Base-by-base conservation (phyloP, 2,329 filamentous ascomycete species). In the Acephala macrosclerotiorum region DNA sequence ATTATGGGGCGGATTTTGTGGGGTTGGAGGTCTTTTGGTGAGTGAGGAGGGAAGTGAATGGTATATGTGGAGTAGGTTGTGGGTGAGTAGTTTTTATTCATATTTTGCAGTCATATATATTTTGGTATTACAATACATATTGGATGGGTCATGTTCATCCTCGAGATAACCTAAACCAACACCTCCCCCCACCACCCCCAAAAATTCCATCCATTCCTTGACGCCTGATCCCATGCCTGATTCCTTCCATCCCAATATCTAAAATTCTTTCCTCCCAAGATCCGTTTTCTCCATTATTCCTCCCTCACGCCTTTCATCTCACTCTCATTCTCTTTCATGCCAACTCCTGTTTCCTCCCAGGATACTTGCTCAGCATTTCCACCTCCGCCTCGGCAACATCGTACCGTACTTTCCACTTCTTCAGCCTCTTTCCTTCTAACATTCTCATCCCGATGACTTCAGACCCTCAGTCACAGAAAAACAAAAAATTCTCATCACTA, bases 1-100 rank as follows among this genome's bases (percentile, higher is more conserved):
- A 62, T 25, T 78, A 72, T 59, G 78, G 67, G 5, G 73, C 77
- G 6, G 78, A 79, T 66, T 77, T 80, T 64, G 77, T 80, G 8
- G 78, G 78, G 0, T 38, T 79, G 38, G 60, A 45, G 22, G 38
- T 63, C 22, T 42, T 49, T 3, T 49, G 45, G 45, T 49, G 18
- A 45, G n/a, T n/a, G n/a, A n/a, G n/a, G n/a, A n/a, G n/a, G n/a
- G n/a, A n/a, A n/a, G n/a, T n/a, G n/a, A n/a, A n/a, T n/a, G n/a
- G n/a, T n/a, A n/a, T n/a, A n/a, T n/a, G n/a, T n/a, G n/a, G n/a
- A n/a, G n/a, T n/a, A n/a, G n/a, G n/a, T n/a, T n/a, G n/a, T n/a
- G n/a, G n/a, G n/a, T n/a, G n/a, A n/a, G n/a, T n/a, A n/a, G n/a
- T 33, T 42, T 61, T 25, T 29, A n/a, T 3, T 22, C 12, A 53